Conservation (phyloP, 148 eudicot genomes). For the Talinum fruticosum region DNA sequence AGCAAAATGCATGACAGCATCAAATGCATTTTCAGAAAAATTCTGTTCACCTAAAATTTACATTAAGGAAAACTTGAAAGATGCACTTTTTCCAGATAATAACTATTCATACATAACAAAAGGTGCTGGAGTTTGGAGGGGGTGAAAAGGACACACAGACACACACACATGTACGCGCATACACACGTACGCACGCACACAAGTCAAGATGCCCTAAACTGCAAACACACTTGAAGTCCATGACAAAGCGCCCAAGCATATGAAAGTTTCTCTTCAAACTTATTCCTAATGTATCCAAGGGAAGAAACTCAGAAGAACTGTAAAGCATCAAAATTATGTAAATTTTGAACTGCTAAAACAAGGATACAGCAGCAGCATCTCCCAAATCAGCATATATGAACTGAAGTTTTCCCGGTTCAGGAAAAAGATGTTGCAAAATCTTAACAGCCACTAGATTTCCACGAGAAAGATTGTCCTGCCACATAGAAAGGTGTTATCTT, state of each 20-base stretch:
- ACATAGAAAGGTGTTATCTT: not conserved
- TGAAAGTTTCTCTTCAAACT: not conserved
- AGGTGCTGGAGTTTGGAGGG: not conserved
- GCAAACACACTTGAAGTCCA: not conserved
- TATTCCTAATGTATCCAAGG: not conserved
- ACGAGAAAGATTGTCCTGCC: conserved; percentile 86
- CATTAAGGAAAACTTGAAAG: conserved; percentile 36
- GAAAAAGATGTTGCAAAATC: conserved; percentile 68
- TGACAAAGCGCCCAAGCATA: not conserved
- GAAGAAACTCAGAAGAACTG: not conserved
- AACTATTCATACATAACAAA: not conserved
- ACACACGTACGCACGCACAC: not conserved
- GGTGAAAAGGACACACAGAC: not conserved
- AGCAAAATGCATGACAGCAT: conserved; percentile 95
- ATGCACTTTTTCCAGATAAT: not conserved
- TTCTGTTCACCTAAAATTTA: conserved; percentile 54
- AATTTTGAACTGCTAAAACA: not conserved
- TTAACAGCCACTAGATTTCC: conserved; percentile 87
- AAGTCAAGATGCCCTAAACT: not conserved
- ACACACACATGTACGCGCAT: not conserved
- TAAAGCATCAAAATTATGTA: not conserved
- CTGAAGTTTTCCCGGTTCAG: conserved; percentile 82
- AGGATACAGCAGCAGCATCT: conserved; percentile 76
- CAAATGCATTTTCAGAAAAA: conserved; percentile 91
- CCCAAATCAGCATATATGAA: conserved; percentile 87